Percentiles rank a stretch among this genome's conserved stretches.
Conservation (phyloP, 2,329 filamentous ascomycete species). For the Penicillium sp. region DNA sequence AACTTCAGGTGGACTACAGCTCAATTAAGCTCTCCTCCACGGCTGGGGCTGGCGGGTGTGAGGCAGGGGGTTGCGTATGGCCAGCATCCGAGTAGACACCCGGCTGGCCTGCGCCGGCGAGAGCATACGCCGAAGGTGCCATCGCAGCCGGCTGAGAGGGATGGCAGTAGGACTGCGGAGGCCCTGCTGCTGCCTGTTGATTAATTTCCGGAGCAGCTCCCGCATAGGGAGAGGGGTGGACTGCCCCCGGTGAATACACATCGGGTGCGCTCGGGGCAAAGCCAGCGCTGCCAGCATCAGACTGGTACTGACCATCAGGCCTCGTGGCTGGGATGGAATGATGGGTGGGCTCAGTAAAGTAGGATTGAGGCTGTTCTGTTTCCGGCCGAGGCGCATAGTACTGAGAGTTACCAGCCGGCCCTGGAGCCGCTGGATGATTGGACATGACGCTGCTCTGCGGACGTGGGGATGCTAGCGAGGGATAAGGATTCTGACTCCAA, state of each 20-base stretch:
- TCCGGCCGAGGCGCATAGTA: slow-evolving; percentile 15
- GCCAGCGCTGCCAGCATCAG: no score
- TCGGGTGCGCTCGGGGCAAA: slow-evolving; percentile 11
- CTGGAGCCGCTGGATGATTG: slow-evolving; percentile 8
- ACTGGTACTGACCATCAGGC: slow-evolving; percentile 19
- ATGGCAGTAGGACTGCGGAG: slow-evolving; percentile 20
- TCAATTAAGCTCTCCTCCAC: slow-evolving; percentile 24
- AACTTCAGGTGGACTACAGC: slow-evolving; percentile 14
- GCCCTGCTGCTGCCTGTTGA: slow-evolving; percentile 12
- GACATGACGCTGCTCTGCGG: slow-evolving; percentile 8
- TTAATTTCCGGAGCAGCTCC: slow-evolving; percentile 9
- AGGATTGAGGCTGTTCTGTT: slow-evolving; percentile 6
- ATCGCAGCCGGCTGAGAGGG: slow-evolving; percentile 12
- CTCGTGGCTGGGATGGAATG: slow-evolving; percentile 16
- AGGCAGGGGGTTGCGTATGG: slow-evolving; percentile 10
- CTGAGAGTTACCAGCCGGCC: slow-evolving; percentile 7
- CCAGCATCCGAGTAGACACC: slow-evolving; percentile 14
- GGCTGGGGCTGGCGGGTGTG: slow-evolving; percentile 15
- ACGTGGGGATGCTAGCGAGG: slow-evolving; percentile 16
- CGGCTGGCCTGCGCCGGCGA: slow-evolving; percentile 14
- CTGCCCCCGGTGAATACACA: slow-evolving; percentile 11
- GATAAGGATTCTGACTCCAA: slow-evolving; percentile 17
- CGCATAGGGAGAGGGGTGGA: slow-evolving; percentile 15
- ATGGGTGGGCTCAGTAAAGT: slow-evolving; percentile 12
- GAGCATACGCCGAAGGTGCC: slow-evolving; percentile 13